These are phyloP conservation scores for Croton setiger DNA, from an alignment of 441 rosid species.

Conservation along the genomic window DNA sequence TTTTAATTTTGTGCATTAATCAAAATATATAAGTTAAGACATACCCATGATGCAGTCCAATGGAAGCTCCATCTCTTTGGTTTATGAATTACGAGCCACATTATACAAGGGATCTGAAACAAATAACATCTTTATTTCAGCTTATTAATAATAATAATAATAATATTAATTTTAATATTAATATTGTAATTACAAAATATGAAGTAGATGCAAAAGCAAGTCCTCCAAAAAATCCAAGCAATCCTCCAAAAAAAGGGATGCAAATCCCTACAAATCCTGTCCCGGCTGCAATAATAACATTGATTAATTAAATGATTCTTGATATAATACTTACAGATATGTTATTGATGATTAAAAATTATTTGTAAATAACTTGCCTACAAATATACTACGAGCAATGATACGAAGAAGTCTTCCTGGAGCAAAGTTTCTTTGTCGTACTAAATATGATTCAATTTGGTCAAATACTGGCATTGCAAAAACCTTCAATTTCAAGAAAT, in stretches of 20 bases:
- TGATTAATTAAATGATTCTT: neutral
- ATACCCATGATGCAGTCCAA: conserved; percentile 70
- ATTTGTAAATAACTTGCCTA: conserved; percentile 40
- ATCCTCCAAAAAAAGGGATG: conserved; percentile 71
- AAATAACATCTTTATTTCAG: neutral
- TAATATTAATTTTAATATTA: no score
- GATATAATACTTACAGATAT: no score
- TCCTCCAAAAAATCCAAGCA: conserved; percentile 85
- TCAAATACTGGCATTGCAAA: conserved; percentile 77
- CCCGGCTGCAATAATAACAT: neutral
- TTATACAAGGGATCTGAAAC: conserved; percentile 69
- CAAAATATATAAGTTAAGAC: no score
- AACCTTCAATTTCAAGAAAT: conserved; percentile 20
- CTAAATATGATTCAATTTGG: conserved; percentile 63
- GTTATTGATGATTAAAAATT: no score
- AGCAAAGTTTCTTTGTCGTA: conserved; percentile 37
- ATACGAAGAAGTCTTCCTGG: conserved; percentile 52
- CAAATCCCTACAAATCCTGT: conserved; percentile 9
- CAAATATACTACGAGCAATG: conserved; percentile 44
- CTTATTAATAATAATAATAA: neutral
- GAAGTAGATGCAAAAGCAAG: conserved; percentile 83
- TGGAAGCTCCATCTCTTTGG: conserved; percentile 62
- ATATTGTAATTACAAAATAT: conserved; percentile 45
- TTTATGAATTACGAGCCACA: conserved; percentile 63
- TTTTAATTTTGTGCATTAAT: no score